A percentile compares a stretch with the other conserved stretches of the same genome.
phyloP scores from a whole-genome alignment of 176 grass and related monocot species.

The Metroxylon sagu region DNA sequence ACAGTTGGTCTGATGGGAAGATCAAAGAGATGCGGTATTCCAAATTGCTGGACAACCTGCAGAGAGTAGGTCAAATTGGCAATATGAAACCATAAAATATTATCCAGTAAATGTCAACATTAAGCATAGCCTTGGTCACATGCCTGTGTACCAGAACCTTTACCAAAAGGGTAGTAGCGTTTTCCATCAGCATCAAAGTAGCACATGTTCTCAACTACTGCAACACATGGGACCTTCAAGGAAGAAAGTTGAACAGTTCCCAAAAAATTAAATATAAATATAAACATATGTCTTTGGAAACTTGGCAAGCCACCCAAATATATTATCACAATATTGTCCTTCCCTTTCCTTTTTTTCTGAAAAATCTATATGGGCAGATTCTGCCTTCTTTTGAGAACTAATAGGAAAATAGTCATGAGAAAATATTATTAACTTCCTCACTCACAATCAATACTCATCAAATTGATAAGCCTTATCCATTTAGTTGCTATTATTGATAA shows the following conservation, averaged over 20 bases:
- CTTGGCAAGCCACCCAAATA: neutral
- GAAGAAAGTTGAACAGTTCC: constrained; percentile 10
- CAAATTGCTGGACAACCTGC: constrained; percentile 98
- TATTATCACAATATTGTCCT: too few relatives aligned
- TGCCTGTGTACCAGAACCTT: constrained; percentile 90
- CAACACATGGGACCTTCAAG: constrained; percentile 81
- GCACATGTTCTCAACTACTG: constrained; percentile 99
- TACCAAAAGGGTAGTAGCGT: constrained; percentile 80
- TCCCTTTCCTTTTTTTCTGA: too few relatives aligned
- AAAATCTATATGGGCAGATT: too few relatives aligned
- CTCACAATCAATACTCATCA: too few relatives aligned
- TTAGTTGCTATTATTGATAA: too few relatives aligned
- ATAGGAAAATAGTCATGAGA: too few relatives aligned
- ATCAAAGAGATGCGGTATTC: constrained; percentile 95
- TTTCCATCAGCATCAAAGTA: constrained; percentile 97
- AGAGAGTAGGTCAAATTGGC: constrained; percentile 13
- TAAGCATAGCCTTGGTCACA: constrained; percentile 7
- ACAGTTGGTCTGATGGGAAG: constrained; percentile 54
- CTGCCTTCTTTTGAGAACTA: too few relatives aligned
- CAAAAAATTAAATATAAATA: neutral
- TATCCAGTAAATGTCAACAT: constrained; percentile 11
- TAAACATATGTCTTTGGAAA: neutral
- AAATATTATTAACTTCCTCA: too few relatives aligned
- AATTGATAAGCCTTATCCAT: too few relatives aligned
- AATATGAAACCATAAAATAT: neutral